Evolutionary conservation across 2,329 filamentous ascomycete genomes (phyloP), one percentile per base, ranked within the genome.

Genomic region (Monosporascus sp.): DNA sequence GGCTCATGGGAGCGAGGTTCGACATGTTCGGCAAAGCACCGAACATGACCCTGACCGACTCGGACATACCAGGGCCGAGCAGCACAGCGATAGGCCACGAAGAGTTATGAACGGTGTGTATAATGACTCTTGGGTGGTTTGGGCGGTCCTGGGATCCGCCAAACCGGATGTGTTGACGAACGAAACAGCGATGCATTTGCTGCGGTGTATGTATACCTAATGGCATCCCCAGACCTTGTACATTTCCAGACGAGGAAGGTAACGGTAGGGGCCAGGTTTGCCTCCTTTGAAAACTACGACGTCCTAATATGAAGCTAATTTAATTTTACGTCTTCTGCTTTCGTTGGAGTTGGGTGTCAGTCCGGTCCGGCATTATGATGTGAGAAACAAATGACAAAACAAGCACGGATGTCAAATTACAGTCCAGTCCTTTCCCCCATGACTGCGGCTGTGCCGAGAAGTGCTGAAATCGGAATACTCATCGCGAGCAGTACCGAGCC

Each of bases 391-490:
- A 37, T 50, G n/a, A 37, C 31, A 56, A 31, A 46, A 50, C 61
- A 75, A 93, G 92, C 92, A 96, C 89, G 88, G 89, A 96, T 96
- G 91, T 97, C 91, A 96, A 96, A 96, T 96, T 97, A 85, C 92
- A 94, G 93, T 88, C 79, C 83, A 83, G 86, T 85, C 85, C 72
- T 72, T 70, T 71, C 74, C 60, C 64, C 70, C 74, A 85, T 96
- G 89, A 87, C 89, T 91, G 84, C 79, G 82, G 84, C 92, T 94
- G 92, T 90, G 92, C 91, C 91, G 89, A 96, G 90, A 96, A 90
- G 90, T 96, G 91, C 91, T 94, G 83, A 95, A 79, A 94, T 81
- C 68, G 71, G 85, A 70, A 58, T 54, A 59, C 59, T 61, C 61
- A 65, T 65, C 56, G 56, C 66, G 65, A 68, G 67, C 53, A 68